Evolutionary conservation across 441 rosid species (phyloP), one percentile per base, ranked within the genome.

Genomic region (Croton laevigatus): DNA sequence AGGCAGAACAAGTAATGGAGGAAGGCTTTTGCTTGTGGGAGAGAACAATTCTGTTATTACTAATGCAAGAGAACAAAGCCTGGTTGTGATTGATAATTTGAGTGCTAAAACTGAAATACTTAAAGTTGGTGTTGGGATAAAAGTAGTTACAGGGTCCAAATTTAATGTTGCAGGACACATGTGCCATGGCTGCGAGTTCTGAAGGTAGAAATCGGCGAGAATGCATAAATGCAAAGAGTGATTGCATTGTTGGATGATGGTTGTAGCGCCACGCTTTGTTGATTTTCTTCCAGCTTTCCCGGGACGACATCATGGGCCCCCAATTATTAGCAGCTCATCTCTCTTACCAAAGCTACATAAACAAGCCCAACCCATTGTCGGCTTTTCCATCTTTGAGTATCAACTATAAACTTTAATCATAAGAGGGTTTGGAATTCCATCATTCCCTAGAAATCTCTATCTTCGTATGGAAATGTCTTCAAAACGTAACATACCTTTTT

Each of bases 1-100:
- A 69, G 44, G 89, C 88, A 59, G 81, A 87, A 69, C 91, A 86
- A 14, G 76, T 73, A 13, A 79, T 69, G 59, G 62, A 70, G 58
- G 81, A 72, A 65, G 20, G 17, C 3, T 42, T 65, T 59, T 40
- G 81, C 65, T 52, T 70, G 12, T 68, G 72, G 38, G 44, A 57
- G 12, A 36, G 59, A 3, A 45, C 11, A 68, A 37, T 51, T 57
- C 20, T 13, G 53, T 36, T 19, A 42, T 38, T 13, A 44, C 9
- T n/a, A 34, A 23, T 4, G 27, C 71, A 66, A 73, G 71, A 55
- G 53, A 74, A 76, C 14, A 45, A 72, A 19, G n/a, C 68, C 62
- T 83, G 75, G 59, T 65, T 72, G 38, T 42, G 66, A 66, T 52
- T 63, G 61, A 34, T 46, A 34, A 62, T 53, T 38, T 38, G 78